phyloP scores from a whole-genome alignment of 2,329 filamentous ascomycete species.

The Colletotrichum limetticola region DNA sequence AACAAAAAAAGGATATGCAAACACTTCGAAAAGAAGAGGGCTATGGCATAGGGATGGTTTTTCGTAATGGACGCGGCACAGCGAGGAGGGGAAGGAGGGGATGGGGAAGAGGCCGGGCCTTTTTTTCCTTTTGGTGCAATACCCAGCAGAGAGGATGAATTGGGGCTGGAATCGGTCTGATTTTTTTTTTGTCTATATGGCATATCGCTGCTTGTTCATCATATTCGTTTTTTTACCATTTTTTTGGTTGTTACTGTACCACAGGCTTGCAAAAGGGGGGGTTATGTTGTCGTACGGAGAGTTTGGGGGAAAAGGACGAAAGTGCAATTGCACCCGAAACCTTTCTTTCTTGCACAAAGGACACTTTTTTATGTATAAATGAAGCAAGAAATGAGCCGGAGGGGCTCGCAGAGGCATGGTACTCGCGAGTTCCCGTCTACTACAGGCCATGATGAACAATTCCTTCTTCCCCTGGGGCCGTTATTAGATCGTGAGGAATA shows the following conservation, averaged over 20 bases:
- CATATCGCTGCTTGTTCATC: not conserved
- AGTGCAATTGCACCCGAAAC: not conserved
- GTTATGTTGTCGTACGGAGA: not conserved
- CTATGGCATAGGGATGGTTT: not conserved
- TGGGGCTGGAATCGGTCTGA: not conserved
- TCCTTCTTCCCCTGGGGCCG: not conserved
- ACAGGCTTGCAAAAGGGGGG: not conserved
- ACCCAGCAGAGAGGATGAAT: not conserved
- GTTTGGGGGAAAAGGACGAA: no score
- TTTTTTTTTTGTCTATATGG: not conserved
- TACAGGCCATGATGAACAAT: not conserved
- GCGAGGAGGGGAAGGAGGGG: not conserved
- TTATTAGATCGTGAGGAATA: not conserved
- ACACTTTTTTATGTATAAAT: slow-evolving; percentile 23
- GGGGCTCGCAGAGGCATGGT: slow-evolving; percentile 12
- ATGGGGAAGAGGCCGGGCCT: slow-evolving; percentile 29
- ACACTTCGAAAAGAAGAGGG: not conserved
- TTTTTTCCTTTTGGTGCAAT: not conserved
- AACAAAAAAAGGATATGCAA: slow-evolving; percentile 5
- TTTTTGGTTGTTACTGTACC: not conserved
- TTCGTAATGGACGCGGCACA: not conserved
- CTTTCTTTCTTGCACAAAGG: slow-evolving; percentile 11
- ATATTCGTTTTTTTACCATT: not conserved
- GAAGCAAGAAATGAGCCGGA: slow-evolving; percentile 4
- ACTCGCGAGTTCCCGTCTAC: not conserved